Evolutionary conservation across 192 early-diverging fungal species (phyloP).

Genomic region (Coemansia interrupta): DNA sequence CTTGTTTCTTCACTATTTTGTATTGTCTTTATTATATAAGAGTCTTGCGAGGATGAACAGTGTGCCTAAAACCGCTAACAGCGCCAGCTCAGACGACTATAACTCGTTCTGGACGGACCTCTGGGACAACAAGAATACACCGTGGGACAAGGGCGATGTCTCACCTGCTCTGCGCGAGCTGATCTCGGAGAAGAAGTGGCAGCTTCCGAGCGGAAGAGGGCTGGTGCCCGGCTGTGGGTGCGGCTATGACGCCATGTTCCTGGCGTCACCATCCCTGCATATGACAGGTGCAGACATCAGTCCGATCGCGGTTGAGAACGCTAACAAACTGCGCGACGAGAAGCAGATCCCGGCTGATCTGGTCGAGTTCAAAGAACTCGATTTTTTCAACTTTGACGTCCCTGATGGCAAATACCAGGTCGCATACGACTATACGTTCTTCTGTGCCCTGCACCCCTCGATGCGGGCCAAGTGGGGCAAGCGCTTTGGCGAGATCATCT

Average conservation of each 20-base stretch:
- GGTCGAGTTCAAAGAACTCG: slow-evolving; percentile 56
- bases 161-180: slow-evolving; percentile 48
- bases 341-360: slow-evolving; percentile 28
- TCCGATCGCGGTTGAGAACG: slow-evolving; percentile 60
- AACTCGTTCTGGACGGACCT: slow-evolving; percentile 29
- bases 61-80: slow-evolving; percentile 10
- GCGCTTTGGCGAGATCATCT: slow-evolving; percentile 63
- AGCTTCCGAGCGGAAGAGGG: slow-evolving; percentile 35
- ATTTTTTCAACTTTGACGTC: slow-evolving; percentile 71
- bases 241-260: slow-evolving; percentile 74
- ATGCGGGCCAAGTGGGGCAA: slow-evolving; percentile 63
- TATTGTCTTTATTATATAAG: no score
- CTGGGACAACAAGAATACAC: slow-evolving; percentile 29
- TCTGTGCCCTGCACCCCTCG: slow-evolving; percentile 70
- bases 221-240: slow-evolving; percentile 50
- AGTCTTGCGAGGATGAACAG: background rate
- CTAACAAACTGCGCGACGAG: slow-evolving; percentile 51
- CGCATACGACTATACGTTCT: slow-evolving; percentile 84
- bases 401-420: slow-evolving; percentile 63
- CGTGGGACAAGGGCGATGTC: slow-evolving; percentile 47
- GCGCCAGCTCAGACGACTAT: slow-evolving; percentile 22
- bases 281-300: slow-evolving; percentile 70
- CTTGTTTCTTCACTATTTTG: no score
- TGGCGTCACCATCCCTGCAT: slow-evolving; percentile 57
- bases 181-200: slow-evolving; percentile 44